Evolutionary conservation across 177 flowering plant genomes (phyloP).

Genomic region (Tripterygium wilfordii): DNA sequence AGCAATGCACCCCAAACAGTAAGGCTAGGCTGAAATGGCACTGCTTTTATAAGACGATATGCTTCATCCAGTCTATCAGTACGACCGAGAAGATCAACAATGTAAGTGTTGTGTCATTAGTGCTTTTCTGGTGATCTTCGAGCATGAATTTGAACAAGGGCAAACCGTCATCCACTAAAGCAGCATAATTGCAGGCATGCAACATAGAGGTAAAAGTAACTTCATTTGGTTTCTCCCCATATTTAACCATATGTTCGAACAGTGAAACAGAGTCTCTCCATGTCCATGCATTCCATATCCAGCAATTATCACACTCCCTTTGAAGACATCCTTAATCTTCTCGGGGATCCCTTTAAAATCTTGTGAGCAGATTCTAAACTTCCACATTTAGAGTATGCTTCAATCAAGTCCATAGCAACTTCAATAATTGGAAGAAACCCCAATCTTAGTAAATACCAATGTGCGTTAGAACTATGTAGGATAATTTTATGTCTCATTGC

Average conservation of each 20-base stretch:
- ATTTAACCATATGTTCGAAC: slow-evolving; percentile 42
- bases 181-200: slow-evolving; percentile 59
- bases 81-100: slow-evolving; percentile 66
- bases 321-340: slow-evolving; percentile 29
- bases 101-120: slow-evolving; percentile 42
- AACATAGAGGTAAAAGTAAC: slow-evolving; percentile 52
- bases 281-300: slow-evolving; percentile 49
- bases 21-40: slow-evolving; percentile 38
- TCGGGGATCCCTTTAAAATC: slow-evolving; percentile 29
- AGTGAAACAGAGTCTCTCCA: slow-evolving; percentile 39
- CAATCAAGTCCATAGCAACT: slow-evolving; percentile 36
- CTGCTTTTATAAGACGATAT: slow-evolving; percentile 27
- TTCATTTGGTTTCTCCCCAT: slow-evolving; percentile 47
- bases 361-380: slow-evolving; percentile 36
- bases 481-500: too few species aligned
- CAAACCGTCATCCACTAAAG: slow-evolving; percentile 59
- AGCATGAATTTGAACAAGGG: too few species aligned
- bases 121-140: slow-evolving; percentile 8
- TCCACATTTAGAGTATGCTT: slow-evolving; percentile 57
- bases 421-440: slow-evolving; percentile 41
- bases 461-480: too few species aligned
- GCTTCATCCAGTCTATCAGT: slow-evolving; percentile 49
- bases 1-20: slow-evolving; percentile 65
- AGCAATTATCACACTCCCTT: slow-evolving; percentile 50
- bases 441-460: slow-evolving; percentile 33